Base-by-base conservation (phyloP, 192 early-diverging fungal species). In the Fimicolochytrium jonesii region DNA sequence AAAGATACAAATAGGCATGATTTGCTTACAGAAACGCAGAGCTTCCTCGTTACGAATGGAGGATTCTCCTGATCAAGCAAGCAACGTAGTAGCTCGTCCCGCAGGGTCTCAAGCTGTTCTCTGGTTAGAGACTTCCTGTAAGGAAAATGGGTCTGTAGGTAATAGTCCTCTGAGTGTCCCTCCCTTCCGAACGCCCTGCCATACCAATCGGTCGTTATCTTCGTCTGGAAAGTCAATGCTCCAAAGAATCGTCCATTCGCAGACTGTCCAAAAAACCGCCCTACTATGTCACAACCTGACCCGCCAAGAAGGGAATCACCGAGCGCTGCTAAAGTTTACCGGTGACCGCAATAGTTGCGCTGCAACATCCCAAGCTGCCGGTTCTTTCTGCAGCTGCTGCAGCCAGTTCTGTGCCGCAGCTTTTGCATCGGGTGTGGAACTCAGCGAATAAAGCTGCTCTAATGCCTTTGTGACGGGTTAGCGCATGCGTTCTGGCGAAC, bases 121-220 rank as follows among this genome's bases (percentile, higher is more conserved):
- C 9, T 22, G 3, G 62, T 6, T n/a, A 71, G 29, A 6, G 57
- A 44, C 1, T 50, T 25, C 63, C 69, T 71, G 28, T 15, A 37
- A 20, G 29, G 25, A 29, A 51, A 6, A 2, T 51, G 9, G n/a
- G n/a, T n/a, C n/a, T n/a, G n/a, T n/a, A n/a, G n/a, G n/a, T n/a
- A n/a, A n/a, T n/a, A n/a, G n/a, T n/a, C n/a, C n/a, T n/a, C n/a
- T n/a, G n/a, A n/a, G n/a, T n/a, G n/a, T n/a, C n/a, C n/a, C n/a
- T n/a, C n/a, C n/a, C n/a, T n/a, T n/a, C n/a, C n/a, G n/a, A n/a
- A n/a, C n/a, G n/a, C n/a, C 3, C 43, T 22, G 0, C 9, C 30
- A 13, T 54, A 70, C 72, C 72, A 73, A 28, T 73, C 67, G 28
- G 36, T 35, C 6, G 54, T 28, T 33, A 73, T 59, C 57, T 73